phyloP scores from a whole-genome alignment of 2,329 filamentous ascomycete species.

The Myriosclerotinia curreyana region DNA sequence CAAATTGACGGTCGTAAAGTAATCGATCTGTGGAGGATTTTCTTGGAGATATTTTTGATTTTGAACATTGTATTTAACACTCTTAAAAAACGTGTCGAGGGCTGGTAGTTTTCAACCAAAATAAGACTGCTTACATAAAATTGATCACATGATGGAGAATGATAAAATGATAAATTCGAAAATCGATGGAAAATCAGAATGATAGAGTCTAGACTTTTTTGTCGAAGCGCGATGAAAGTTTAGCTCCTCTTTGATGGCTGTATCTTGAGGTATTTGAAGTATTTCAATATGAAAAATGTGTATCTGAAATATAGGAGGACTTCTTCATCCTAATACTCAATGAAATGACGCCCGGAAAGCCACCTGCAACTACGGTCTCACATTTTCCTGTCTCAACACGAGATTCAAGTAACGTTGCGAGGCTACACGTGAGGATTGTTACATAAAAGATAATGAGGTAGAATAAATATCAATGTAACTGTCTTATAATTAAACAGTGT shows the following conservation, averaged over 20 bases:
- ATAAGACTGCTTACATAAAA: constrained; percentile 16
- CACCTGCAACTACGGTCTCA: neutral
- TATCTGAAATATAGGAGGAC: too few relatives aligned
- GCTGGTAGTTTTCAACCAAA: neutral
- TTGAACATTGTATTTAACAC: neutral
- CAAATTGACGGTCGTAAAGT: neutral
- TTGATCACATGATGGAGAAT: neutral
- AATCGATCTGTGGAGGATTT: neutral
- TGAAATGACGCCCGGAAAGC: neutral
- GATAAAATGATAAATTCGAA: neutral
- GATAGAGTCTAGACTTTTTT: neutral
- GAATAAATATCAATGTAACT: constrained; percentile 3
- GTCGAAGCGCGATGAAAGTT: too few relatives aligned
- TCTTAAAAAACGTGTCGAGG: neutral
- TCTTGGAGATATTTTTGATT: constrained; percentile 1
- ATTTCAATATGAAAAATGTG: too few relatives aligned
- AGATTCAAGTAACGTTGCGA: constrained; percentile 3
- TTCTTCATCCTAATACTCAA: too few relatives aligned
- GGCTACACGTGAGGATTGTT: constrained; percentile 1
- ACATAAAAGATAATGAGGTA: neutral
- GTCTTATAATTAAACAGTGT: neutral
- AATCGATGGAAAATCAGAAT: neutral
- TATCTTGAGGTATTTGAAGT: neutral
- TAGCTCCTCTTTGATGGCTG: neutral
- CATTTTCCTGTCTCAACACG: neutral